phyloP scores from a whole-genome alignment of 179 eudicot species.

The Silene noctiflora region DNA sequence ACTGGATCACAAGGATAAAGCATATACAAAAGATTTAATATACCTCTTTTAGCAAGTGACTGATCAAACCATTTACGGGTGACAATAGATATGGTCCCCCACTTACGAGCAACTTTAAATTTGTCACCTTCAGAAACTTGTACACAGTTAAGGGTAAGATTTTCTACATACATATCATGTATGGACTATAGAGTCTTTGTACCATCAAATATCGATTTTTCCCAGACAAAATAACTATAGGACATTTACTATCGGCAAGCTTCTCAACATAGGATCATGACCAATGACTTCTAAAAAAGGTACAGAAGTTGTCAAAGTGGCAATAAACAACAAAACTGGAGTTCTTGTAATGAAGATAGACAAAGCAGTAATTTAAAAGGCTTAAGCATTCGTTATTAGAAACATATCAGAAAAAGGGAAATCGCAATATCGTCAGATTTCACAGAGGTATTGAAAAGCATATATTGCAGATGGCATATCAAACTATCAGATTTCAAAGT shows the following conservation, averaged over 20 bases:
- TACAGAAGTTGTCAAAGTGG: background rate
- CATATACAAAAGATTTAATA: constrained; percentile 10
- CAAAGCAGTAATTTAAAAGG: background rate
- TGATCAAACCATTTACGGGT: constrained; percentile 87
- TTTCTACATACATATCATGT: background rate
- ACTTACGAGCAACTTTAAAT: constrained; percentile 82
- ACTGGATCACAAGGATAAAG: constrained; percentile 4
- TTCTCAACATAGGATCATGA: background rate
- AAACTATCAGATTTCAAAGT: constrained; percentile 6
- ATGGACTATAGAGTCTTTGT: background rate
- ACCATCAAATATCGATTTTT: background rate
- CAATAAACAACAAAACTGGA: constrained; percentile 3
- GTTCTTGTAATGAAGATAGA: constrained; percentile 3
- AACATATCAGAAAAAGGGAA: background rate
- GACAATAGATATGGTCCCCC: constrained; percentile 75
- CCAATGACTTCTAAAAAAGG: background rate
- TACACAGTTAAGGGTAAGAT: constrained; percentile 56
- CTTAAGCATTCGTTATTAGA: background rate
- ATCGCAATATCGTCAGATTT: background rate
- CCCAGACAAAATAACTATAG: background rate
- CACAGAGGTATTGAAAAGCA: background rate
- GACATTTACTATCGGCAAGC: background rate
- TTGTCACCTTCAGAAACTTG: constrained; percentile 98
- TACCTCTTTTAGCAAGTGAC: constrained; percentile 87
- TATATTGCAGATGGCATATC: background rate